Conservation (phyloP, 495 filamentous ascomycete species). For the Pseudomonodictys pantanalensis region DNA sequence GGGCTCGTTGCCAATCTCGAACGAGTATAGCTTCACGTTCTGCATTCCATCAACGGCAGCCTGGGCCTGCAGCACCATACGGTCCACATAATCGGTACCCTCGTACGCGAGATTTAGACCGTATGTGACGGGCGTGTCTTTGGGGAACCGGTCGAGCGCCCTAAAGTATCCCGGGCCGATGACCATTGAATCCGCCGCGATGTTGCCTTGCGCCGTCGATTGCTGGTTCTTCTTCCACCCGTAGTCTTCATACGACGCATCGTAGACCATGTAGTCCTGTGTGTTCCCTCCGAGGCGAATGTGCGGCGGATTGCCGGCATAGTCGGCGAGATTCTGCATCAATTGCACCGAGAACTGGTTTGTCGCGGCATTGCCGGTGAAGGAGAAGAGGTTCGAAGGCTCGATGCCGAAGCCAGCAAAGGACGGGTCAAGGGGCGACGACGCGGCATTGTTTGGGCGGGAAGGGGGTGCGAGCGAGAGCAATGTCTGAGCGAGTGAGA, state of each 20-base stretch:
- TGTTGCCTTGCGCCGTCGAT: constrained; percentile 28
- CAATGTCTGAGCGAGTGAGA: constrained; percentile 8
- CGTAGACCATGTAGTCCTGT: constrained; percentile 42
- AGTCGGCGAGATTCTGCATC: constrained; percentile 42
- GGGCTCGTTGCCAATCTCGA: constrained; percentile 47
- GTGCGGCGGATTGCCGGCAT: constrained; percentile 39
- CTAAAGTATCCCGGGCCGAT: constrained; percentile 43
- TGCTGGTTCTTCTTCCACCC: constrained; percentile 28
- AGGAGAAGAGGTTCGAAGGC: constrained; percentile 45
- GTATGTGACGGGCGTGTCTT: constrained; percentile 40
- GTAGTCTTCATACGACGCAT: constrained; percentile 28
- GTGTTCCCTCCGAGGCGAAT: constrained; percentile 45
- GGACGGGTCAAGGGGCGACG: constrained; percentile 21
- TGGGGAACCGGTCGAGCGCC: constrained; percentile 40
- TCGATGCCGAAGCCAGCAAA: constrained; percentile 47
- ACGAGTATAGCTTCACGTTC: constrained; percentile 40
- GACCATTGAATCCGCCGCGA: constrained; percentile 35
- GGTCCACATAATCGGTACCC: constrained; percentile 33
- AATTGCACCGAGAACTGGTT: constrained; percentile 41
- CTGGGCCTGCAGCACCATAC: constrained; percentile 36
- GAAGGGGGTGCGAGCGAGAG: constrained; percentile 12
- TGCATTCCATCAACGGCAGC: constrained; percentile 34
- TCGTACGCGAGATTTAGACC: constrained; percentile 43
- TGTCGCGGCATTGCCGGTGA: constrained; percentile 33
- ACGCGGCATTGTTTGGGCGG: constrained; percentile 13